These are phyloP conservation scores for Ceratocystis albifundus DNA, from an alignment of 2,329 filamentous ascomycete genomes.

Conservation along the genomic window DNA sequence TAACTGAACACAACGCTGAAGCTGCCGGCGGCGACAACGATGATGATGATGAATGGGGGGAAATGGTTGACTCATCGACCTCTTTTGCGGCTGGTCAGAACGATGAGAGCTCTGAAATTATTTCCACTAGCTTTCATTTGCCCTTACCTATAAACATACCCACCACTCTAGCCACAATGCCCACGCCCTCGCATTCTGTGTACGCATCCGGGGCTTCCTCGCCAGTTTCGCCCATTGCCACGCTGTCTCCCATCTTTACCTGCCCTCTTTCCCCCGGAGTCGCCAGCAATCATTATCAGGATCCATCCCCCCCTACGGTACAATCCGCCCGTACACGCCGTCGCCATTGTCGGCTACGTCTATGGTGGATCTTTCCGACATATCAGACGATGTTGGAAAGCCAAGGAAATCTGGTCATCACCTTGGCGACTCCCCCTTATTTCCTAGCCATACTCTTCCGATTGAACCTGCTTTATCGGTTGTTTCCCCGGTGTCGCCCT, in stretches of 20 bases:
- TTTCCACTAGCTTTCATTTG: slow-evolving; percentile 1
- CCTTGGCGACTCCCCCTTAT: slow-evolving; percentile 11
- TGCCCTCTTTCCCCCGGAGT: background rate
- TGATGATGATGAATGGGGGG: slow-evolving; percentile 48
- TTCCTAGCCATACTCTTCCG: background rate
- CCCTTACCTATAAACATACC: slow-evolving; percentile 15
- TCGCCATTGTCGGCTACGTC: slow-evolving; percentile 20
- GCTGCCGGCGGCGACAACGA: slow-evolving; percentile 38
- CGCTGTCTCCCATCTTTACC: slow-evolving; percentile 1
- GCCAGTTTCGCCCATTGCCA: slow-evolving; percentile 14
- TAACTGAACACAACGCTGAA: slow-evolving; percentile 13
- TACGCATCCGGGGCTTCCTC: slow-evolving; percentile 18
- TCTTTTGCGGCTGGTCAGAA: background rate
- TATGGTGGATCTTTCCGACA: background rate
- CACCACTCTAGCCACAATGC: slow-evolving; percentile 12
- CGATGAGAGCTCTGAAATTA: background rate
- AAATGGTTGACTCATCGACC: slow-evolving; percentile 37
- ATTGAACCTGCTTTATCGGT: background rate
- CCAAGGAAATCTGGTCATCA: background rate
- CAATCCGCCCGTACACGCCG: slow-evolving; percentile 17
- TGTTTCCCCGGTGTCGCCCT: background rate
- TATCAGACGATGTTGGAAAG: background rate
- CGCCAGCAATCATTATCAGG: slow-evolving; percentile 10
- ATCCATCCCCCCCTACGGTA: background rate
- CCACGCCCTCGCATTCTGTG: slow-evolving; percentile 20